Evolutionary conservation across 305 asterid genomes (phyloP).

Genomic region (Solanum hybrid): DNA sequence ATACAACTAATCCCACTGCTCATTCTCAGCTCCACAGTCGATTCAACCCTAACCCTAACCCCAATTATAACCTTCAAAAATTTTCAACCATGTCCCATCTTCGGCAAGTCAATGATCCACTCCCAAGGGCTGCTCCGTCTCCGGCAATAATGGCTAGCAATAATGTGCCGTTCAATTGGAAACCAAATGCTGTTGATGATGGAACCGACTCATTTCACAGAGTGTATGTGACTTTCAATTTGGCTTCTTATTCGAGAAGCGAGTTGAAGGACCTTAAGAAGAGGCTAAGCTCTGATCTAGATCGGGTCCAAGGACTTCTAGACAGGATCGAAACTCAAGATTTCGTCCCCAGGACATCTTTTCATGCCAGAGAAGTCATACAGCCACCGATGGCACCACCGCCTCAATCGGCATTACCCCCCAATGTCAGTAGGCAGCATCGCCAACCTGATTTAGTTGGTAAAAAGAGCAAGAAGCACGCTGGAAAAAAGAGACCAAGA

Average conservation of each 20-base stretch:
- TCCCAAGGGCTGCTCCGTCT: not conserved
- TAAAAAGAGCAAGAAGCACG: conserved; percentile 2
- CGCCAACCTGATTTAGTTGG: not conserved
- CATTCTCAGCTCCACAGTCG: conserved; percentile 8
- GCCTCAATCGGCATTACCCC: not conserved
- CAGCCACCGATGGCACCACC: not conserved
- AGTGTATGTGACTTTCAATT: conserved; percentile 16
- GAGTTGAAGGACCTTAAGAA: conserved; percentile 16
- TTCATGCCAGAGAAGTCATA: not conserved
- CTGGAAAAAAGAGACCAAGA: conserved; percentile 10
- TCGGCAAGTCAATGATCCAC: conserved; percentile 9
- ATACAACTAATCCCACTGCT: not conserved
- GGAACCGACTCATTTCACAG: conserved; percentile 9
- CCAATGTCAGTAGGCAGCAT: not conserved
- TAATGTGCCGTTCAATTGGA: not conserved
- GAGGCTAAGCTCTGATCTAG: conserved; percentile 14
- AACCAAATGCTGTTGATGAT: not conserved
- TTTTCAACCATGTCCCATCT: not conserved
- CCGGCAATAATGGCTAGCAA: not conserved
- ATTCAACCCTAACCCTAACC: conserved; percentile 15
- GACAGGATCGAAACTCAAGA: conserved; percentile 6
- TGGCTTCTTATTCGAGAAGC: conserved; percentile 8
- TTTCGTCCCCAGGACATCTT: not conserved
- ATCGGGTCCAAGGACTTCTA: conserved; percentile 16
- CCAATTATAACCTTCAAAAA: conserved; percentile 6